phyloP scores from a whole-genome alignment of 1,284 basidiomycete genomes.

The Irpex sp. region DNA sequence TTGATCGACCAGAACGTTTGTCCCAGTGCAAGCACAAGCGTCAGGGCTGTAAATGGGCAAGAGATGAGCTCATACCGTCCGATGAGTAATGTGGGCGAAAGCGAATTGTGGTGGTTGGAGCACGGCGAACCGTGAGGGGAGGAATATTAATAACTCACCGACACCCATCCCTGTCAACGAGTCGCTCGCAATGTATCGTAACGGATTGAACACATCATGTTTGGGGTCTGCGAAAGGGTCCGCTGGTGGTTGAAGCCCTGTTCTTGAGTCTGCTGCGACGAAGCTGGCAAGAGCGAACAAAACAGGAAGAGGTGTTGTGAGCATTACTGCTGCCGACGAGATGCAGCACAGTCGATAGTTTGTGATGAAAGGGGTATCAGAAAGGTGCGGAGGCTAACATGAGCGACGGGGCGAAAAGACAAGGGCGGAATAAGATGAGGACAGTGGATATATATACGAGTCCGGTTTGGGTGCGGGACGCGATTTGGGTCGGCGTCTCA shows the following conservation, averaged over 20 bases:
- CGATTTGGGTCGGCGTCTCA: not conserved
- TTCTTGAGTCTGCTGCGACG: not conserved
- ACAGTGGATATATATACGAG: not conserved
- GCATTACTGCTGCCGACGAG: not conserved
- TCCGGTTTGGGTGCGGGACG: not conserved
- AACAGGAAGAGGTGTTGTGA: not conserved
- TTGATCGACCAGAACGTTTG: conserved; percentile 45
- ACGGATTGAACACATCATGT: conserved; percentile 48
- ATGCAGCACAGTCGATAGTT: too few relatives aligned
- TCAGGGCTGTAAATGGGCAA: conserved; percentile 32
- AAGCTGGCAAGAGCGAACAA: not conserved
- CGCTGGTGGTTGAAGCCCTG: not conserved
- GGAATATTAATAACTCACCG: conserved; percentile 25
- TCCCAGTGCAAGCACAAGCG: conserved; percentile 42
- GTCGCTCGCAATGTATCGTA: conserved; percentile 58
- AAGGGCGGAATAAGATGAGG: not conserved
- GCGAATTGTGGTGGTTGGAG: too few relatives aligned
- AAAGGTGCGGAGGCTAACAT: not conserved
- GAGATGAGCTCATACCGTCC: not conserved
- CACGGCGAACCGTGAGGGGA: not conserved
- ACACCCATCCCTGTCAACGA: conserved; percentile 50
- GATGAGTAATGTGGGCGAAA: too few relatives aligned
- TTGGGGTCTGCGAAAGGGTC: conserved; percentile 34
- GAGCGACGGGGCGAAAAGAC: not conserved
- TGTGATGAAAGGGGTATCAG: not conserved